Evolutionary conservation across 352 stramenopile genomes (phyloP), one percentile per base, ranked within the genome.

Genomic region (Globisporangium cystogenes): DNA sequence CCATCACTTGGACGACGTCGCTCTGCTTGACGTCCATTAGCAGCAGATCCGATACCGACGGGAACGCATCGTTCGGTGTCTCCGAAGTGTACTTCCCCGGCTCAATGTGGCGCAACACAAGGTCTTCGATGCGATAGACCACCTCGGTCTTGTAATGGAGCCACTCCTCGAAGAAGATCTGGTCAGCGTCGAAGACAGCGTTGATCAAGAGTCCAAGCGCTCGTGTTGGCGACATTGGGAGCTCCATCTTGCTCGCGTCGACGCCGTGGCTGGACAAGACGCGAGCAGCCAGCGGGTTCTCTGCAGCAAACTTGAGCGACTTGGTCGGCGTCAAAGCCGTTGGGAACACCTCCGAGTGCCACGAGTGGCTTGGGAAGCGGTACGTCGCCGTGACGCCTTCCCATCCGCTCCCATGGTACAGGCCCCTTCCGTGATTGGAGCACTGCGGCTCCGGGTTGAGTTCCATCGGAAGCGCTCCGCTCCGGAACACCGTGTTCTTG

Each of bases 1-100:
- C 49, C 37, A 55, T 47, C 37, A 37, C 10, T 12, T 52, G 29
- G 20, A 55, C 16, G n/a, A 33, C 26, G 3, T 55, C 39, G n/a
- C n/a, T n/a, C n/a, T n/a, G n/a, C n/a, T n/a, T n/a, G n/a, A n/a
- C 15, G 11, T 43, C 47, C 8, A 33, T 52, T n/a, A 52, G 21
- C 31, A 52, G n/a, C 23, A 52, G 1, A 7, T 35, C 29, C 29
- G 3, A 12, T 1, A 35, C 1, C 5, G 29, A 12, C 24, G 26
- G 26, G 5, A 29, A 5, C 26, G 2, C 26, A 5, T 29, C 26
- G 26, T 29, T 5, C 2, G 5, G 26, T 5, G 5, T 29, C 26
- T 2, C 26, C 3, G 26, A 29, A 5, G 26, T 5, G 5, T 29
- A 6, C 26, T 29, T 29, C 26, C 26, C 26, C n/a, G n/a, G n/a